These are phyloP conservation scores for Parachaetomium inaequale DNA, from an alignment of 495 filamentous ascomycete species.

Conservation along the genomic window DNA sequence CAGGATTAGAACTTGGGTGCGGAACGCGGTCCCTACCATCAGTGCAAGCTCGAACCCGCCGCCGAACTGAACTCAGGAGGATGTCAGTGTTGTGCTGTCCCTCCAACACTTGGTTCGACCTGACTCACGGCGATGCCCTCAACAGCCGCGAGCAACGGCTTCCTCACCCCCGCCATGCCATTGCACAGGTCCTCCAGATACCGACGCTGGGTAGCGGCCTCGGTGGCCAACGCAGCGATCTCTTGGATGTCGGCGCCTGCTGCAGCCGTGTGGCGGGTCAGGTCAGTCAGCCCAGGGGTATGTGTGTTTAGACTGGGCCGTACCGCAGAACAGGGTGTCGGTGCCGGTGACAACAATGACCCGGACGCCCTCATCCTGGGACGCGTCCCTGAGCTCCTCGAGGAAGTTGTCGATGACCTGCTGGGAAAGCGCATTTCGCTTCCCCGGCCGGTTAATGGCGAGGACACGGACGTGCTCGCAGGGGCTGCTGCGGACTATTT, in stretches of 20 bases:
- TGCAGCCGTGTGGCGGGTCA: too few relatives aligned
- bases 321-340: conserved; percentile 36
- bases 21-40: conserved; percentile 22
- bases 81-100: not conserved
- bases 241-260: not conserved
- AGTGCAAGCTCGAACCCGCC: conserved; percentile 39
- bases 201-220: conserved; percentile 1
- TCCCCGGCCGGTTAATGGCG: conserved; percentile 35
- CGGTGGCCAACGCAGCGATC: not conserved
- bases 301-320: too few relatives aligned
- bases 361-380: conserved; percentile 20
- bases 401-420: conserved; percentile 31
- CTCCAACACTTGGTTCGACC: not conserved
- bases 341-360: conserved; percentile 38
- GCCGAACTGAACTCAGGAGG: conserved; percentile 27
- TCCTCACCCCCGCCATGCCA: conserved; percentile 30
- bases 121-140: conserved; percentile 33
- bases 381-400: conserved; percentile 16
- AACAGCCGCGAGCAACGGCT: conserved; percentile 38
- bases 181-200: conserved; percentile 39
- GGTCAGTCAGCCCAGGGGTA: too few relatives aligned
- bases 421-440: conserved; percentile 41
- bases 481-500: not conserved
- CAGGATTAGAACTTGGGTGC: too few relatives aligned
- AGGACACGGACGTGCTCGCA: conserved; percentile 28